Evolutionary conservation across 139 green algal genomes (phyloP).

Genomic region (Coelastrella sp.): DNA sequence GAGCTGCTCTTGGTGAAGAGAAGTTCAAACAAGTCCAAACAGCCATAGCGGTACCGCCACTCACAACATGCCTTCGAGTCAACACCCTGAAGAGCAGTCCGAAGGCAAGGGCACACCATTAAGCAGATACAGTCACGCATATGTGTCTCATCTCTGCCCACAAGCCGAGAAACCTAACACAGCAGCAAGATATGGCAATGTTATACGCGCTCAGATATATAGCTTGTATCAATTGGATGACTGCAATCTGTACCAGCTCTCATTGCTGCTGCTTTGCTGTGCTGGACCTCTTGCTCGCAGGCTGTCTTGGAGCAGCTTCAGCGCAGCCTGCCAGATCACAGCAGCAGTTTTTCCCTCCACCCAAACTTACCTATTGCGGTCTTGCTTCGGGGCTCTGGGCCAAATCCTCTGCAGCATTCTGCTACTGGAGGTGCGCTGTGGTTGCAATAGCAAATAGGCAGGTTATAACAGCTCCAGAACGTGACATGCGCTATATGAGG

Average conservation of each 20-base stretch:
- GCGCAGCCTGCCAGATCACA: neutral
- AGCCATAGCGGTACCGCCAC: constrained; percentile 67
- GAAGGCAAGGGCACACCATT: neutral
- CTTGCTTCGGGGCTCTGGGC: constrained; percentile 68
- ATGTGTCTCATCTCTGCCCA: neutral
- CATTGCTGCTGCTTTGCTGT: no score
- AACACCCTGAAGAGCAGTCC: constrained; percentile 69
- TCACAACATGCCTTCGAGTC: constrained; percentile 75
- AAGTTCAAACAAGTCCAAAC: constrained; percentile 54
- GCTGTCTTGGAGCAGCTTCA: constrained; percentile 15
- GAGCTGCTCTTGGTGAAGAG: constrained; percentile 59
- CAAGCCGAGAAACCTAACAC: no score
- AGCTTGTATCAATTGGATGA: neutral
- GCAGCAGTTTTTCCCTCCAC: constrained; percentile 1
- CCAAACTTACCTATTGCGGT: constrained; percentile 55
- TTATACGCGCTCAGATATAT: neutral
- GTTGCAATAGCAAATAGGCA: neutral
- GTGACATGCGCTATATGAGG: no score
- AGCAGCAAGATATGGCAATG: neutral
- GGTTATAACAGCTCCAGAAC: neutral
- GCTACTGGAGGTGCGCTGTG: constrained; percentile 19
- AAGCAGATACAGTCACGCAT: neutral
- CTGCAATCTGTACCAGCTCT: neutral
- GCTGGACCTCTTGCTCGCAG: neutral
- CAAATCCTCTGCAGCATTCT: constrained; percentile 64